Conservation (phyloP, 2,329 filamentous ascomycete species). For the Drechmeria coniospora region DNA sequence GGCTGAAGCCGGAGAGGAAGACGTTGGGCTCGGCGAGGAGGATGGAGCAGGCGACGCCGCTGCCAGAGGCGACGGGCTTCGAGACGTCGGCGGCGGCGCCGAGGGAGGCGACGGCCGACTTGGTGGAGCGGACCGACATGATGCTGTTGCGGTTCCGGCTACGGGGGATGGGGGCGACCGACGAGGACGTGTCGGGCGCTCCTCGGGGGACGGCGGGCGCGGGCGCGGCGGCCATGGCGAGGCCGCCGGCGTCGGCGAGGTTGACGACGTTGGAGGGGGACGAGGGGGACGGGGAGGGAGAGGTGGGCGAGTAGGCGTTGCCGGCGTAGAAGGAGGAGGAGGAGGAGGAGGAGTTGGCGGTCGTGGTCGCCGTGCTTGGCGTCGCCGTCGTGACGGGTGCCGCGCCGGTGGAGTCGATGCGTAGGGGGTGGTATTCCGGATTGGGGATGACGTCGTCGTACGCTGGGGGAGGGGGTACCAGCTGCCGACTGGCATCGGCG, state of each 20-base stretch:
- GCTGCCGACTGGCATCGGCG: too few species aligned
- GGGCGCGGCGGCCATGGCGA: constrained; percentile 11
- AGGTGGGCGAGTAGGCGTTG: background rate
- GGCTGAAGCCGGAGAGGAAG: constrained; percentile 66
- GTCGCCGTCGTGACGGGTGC: background rate
- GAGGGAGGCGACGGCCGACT: constrained; percentile 32
- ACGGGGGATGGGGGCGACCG: constrained; percentile 11
- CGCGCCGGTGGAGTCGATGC: background rate
- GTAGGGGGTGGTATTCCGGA: background rate
- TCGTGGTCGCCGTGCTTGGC: background rate
- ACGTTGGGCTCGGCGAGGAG: constrained; percentile 65
- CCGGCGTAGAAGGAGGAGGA: too few species aligned
- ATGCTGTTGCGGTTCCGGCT: constrained; percentile 30
- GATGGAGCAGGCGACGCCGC: constrained; percentile 60
- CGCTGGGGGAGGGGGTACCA: background rate
- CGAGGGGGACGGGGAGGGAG: constrained; percentile 1
- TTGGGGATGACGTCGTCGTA: constrained; percentile 1
- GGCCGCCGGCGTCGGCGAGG: constrained; percentile 1
- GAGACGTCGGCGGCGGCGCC: constrained; percentile 41
- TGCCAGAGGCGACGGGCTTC: constrained; percentile 68
- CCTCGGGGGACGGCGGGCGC: too few species aligned
- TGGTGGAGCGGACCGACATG: constrained; percentile 34
- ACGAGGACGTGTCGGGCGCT: constrained; percentile 5
- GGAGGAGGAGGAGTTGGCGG: background rate
- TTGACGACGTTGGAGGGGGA: constrained; percentile 2